Base-by-base conservation (phyloP, 495 filamentous ascomycete genomes). In the Jackrogersella multiformis region DNA sequence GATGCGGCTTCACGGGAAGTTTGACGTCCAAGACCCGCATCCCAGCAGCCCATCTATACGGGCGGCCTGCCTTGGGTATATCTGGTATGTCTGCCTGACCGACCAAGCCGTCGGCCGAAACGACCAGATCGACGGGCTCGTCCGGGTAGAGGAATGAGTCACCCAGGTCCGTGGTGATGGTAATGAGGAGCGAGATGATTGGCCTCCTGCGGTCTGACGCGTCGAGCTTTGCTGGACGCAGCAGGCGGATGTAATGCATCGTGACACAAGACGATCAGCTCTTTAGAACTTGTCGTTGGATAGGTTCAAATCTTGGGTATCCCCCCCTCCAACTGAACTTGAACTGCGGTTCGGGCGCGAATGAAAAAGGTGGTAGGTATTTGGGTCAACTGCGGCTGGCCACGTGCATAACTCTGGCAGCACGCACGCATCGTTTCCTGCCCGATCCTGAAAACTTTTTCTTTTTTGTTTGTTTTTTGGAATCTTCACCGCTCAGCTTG, bases 121-220 rank as follows among this genome's bases (percentile, higher is more conserved):
- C 66, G 42, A 81, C 66, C 24, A 91, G 72, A 38, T 81, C 81
- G 49, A 97, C 74, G 21, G 82, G 81, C 34, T 85, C 75, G 70
- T 89, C 84, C n/a, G 86, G 77, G 18, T 82, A 81, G n/a, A 93
- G 85, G 73, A 95, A 96, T 1, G 85, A 82, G 75, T 99, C 94
- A 2, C 94, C 93, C 6, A 99, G 80, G 72, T 99, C 95, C 35
- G 94, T 95, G 36, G 92, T 92, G 74, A 99, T 87, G 51, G 92
- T 93, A 56, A 97, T 80, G 53, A 76, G 82, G 4, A 82, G 39
- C 10, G 77, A 79, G 49, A 79, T 73, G 21, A 55, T 32, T 45
- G 79, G 78, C 26, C 75, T 74, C 56, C 74, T 73, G 49, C 26
- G 49, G 23, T 79, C 21, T 8, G 62, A 58, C 16, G 66, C 65